A percentile compares a stretch with the other conserved stretches of the same genome.
Conservation (phyloP, 192 early-diverging fungal genomes). For the Coemansia sp. region DNA sequence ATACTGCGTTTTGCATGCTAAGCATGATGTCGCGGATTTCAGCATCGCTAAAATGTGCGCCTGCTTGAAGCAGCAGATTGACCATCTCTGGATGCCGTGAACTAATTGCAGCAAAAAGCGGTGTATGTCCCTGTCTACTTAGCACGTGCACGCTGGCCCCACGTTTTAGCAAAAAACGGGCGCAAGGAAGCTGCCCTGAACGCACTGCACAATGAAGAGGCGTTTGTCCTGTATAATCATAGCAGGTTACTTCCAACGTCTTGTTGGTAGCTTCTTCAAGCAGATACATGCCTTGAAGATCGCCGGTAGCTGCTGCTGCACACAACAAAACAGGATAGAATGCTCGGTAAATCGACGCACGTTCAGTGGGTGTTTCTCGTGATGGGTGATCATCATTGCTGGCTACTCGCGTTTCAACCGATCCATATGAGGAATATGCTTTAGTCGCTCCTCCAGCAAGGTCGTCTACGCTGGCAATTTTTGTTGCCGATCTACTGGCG, state of each 20-base stretch:
- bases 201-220: conserved; percentile 85
- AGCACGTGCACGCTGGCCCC: conserved; percentile 90
- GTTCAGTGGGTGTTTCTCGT: conserved; percentile 55
- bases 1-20: conserved; percentile 51
- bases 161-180: conserved; percentile 71
- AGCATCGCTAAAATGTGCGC: conserved; percentile 85
- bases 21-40: conserved; percentile 69
- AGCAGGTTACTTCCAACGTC: conserved; percentile 62
- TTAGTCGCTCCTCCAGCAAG: background rate
- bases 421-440: background rate
- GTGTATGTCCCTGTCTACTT: conserved; percentile 85
- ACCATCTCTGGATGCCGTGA: conserved; percentile 63
- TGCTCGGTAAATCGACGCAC: conserved; percentile 68
- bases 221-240: conserved; percentile 79
- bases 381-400: conserved; percentile 18
- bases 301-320: conserved; percentile 79
- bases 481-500: background rate
- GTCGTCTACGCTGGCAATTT: background rate
- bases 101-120: conserved; percentile 78
- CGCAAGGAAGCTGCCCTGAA: conserved; percentile 69
- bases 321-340: conserved; percentile 83
- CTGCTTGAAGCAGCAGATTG: conserved; percentile 67
- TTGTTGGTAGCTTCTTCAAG: conserved; percentile 61
- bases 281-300: conserved; percentile 72
- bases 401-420: background rate